phyloP scores from a whole-genome alignment of 2,329 filamentous ascomycete genomes.

The Paradendryphiella salina region DNA sequence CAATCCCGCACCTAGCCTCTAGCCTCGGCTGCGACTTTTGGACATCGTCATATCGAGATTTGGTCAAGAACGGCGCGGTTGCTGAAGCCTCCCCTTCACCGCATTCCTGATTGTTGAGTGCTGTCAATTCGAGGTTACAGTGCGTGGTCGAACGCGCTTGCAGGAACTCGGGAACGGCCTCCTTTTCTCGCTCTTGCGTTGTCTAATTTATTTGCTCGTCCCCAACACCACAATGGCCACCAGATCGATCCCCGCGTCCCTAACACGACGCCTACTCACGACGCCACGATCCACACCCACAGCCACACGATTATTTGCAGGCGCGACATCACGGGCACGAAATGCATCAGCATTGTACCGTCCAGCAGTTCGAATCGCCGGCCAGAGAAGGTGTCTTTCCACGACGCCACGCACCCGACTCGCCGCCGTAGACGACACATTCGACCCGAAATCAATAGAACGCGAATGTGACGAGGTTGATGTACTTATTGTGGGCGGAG shows the following conservation, averaged over 20 bases:
- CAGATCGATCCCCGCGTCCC: slow-evolving; percentile 32
- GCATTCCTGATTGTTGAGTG: slow-evolving; percentile 10
- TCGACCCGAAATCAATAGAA: slow-evolving; percentile 63
- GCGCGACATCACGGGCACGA: slow-evolving; percentile 20
- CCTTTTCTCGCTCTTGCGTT: background rate
- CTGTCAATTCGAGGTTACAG: background rate
- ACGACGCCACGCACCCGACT: slow-evolving; percentile 38
- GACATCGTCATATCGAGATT: slow-evolving; percentile 25
- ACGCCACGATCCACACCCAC: slow-evolving; percentile 25
- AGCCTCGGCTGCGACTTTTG: slow-evolving; percentile 30
- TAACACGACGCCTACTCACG: slow-evolving; percentile 34
- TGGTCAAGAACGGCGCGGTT: slow-evolving; percentile 22
- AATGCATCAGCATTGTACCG: slow-evolving; percentile 28
- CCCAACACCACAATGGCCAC: slow-evolving; percentile 37
- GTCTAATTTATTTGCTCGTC: slow-evolving; percentile 2
- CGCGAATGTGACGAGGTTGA: slow-evolving; percentile 93
- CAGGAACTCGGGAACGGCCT: background rate
- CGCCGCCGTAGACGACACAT: slow-evolving; percentile 47
- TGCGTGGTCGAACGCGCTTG: slow-evolving; percentile 1
- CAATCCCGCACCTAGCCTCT: slow-evolving; percentile 35
- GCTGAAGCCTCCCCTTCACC: slow-evolving; percentile 13
- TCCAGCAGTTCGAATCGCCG: slow-evolving; percentile 44
- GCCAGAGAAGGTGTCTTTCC: slow-evolving; percentile 45
- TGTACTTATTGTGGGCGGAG: slow-evolving; percentile 93
- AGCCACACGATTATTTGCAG: slow-evolving; percentile 25